Evolutionary conservation across 1,139 yeast genomes (phyloP).

Genomic region (Geotrichum klebahnii): DNA sequence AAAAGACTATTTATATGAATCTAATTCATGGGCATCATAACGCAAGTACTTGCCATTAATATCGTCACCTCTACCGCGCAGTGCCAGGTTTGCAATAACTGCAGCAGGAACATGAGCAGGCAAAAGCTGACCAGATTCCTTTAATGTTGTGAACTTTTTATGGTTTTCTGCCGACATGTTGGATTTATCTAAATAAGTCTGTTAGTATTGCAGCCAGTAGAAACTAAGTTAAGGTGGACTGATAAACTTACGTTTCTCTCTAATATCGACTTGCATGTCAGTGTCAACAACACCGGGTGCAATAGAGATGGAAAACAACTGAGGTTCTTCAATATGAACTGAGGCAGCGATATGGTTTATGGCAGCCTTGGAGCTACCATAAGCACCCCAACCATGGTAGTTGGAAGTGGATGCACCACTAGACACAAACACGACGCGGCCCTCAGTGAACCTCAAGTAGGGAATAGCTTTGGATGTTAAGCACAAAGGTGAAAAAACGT

Average conservation of each 20-base stretch:
- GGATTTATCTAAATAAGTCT: conserved; percentile 39
- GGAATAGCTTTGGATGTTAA: conserved; percentile 57
- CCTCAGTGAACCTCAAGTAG: conserved; percentile 52
- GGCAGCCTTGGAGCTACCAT: conserved; percentile 88
- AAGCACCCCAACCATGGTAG: conserved; percentile 80
- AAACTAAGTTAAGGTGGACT: neutral
- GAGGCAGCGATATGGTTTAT: conserved; percentile 67
- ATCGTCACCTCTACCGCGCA: conserved; percentile 44
- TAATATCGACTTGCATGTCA: conserved; percentile 72
- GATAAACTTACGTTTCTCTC: conserved; percentile 44
- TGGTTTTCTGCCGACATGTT: conserved; percentile 57
- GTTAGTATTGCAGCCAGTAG: neutral
- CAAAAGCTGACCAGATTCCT: conserved; percentile 52
- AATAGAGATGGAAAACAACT: conserved; percentile 57
- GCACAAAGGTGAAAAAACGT: conserved; percentile 70
- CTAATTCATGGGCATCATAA: conserved; percentile 47
- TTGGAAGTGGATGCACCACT: conserved; percentile 73
- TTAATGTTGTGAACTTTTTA: conserved; percentile 57
- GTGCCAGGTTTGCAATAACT: conserved; percentile 61
- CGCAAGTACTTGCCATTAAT: conserved; percentile 65
- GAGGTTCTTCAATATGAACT: conserved; percentile 62
- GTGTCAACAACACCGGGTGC: conserved; percentile 97
- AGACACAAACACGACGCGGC: conserved; percentile 68
- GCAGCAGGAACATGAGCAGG: conserved; percentile 68
- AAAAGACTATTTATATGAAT: conserved; percentile 21